Percentiles rank a stretch among this genome's conserved stretches.
These are phyloP conservation scores for Leptographium procerum DNA, from an alignment of 2,329 filamentous ascomycete genomes.

Conservation along the genomic window DNA sequence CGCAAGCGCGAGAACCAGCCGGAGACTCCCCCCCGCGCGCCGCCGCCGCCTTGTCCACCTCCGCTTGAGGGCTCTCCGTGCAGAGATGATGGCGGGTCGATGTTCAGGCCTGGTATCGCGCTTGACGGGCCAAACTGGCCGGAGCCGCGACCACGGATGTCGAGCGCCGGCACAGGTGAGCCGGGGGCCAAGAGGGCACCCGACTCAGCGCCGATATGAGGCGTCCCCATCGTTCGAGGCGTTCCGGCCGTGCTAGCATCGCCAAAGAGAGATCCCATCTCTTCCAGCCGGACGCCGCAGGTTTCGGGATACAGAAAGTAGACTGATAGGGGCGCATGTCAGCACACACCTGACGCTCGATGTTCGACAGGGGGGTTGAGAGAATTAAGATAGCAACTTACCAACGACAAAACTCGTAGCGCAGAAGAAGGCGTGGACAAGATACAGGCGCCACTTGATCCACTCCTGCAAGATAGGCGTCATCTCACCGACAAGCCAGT, in stretches of 20 bases:
- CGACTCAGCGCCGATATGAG: slow-evolving; percentile 60
- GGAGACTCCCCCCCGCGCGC: slow-evolving; percentile 31
- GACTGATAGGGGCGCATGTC: slow-evolving; percentile 42
- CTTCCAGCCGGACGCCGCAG: slow-evolving; percentile 85
- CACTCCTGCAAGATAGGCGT: slow-evolving; percentile 85
- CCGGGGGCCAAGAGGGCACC: slow-evolving; percentile 69
- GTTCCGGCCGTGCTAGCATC: slow-evolving; percentile 78
- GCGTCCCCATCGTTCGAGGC: slow-evolving; percentile 65
- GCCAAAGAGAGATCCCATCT: slow-evolving; percentile 92
- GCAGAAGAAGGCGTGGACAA: slow-evolving; percentile 95
- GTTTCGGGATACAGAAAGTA: slow-evolving; percentile 98
- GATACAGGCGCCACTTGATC: slow-evolving; percentile 89
- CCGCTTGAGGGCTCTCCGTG: slow-evolving; percentile 27
- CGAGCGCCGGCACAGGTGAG: slow-evolving; percentile 71
- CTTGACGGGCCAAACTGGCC: slow-evolving; percentile 45
- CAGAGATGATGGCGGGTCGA: slow-evolving; percentile 61
- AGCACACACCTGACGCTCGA: not conserved
- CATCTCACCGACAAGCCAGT: slow-evolving; percentile 92
- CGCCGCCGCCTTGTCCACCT: not conserved
- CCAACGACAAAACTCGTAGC: slow-evolving; percentile 90
- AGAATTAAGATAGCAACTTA: slow-evolving; percentile 79
- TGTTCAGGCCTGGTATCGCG: slow-evolving; percentile 69
- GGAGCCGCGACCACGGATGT: slow-evolving; percentile 51
- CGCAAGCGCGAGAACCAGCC: slow-evolving; percentile 36
- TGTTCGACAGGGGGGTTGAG: too few species aligned